Evolutionary conservation across 176 grass and related monocot species (phyloP).

Genomic region (Cenchrus fungigraminus): DNA sequence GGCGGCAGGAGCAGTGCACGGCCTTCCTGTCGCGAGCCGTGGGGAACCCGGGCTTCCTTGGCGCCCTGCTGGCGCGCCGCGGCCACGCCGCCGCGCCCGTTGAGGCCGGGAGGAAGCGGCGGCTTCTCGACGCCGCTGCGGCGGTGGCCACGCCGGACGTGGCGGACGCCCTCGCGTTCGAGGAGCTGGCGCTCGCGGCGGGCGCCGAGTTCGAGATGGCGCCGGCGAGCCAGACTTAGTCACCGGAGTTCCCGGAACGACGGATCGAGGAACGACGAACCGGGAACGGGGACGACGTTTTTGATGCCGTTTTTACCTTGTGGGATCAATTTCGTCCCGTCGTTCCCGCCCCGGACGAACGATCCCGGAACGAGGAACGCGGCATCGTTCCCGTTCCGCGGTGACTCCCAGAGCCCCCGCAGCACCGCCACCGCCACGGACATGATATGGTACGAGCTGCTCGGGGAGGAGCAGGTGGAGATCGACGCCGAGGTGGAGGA

Average conservation of each 20-base stretch:
- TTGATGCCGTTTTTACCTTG: no score
- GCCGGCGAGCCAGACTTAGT: neutral
- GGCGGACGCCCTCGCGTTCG: slow-evolving; percentile 41
- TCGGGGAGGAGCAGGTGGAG: slow-evolving; percentile 46
- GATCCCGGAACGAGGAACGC: no score
- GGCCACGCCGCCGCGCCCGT: neutral
- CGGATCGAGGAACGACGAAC: no score
- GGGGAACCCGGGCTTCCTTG: slow-evolving; percentile 37
- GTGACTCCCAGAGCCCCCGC: neutral
- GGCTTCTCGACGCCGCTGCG: slow-evolving; percentile 27
- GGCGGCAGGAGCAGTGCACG: slow-evolving; percentile 59
- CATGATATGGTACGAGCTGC: slow-evolving; percentile 64
- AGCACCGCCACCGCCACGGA: slow-evolving; percentile 32
- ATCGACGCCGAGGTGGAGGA: slow-evolving; percentile 55
- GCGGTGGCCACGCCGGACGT: neutral
- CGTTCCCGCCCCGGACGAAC: no score
- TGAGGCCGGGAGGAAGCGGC: slow-evolving; percentile 45
- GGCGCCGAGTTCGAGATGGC: neutral
- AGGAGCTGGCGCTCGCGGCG: slow-evolving; percentile 37
- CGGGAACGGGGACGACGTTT: no score
- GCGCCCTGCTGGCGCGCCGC: slow-evolving; percentile 30
- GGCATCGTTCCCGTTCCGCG: no score
- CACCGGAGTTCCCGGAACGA: no score
- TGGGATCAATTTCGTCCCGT: no score
- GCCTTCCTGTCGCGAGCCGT: slow-evolving; percentile 53